Conservation (phyloP, 345 rosid genomes). For the Acer yangbiense region DNA sequence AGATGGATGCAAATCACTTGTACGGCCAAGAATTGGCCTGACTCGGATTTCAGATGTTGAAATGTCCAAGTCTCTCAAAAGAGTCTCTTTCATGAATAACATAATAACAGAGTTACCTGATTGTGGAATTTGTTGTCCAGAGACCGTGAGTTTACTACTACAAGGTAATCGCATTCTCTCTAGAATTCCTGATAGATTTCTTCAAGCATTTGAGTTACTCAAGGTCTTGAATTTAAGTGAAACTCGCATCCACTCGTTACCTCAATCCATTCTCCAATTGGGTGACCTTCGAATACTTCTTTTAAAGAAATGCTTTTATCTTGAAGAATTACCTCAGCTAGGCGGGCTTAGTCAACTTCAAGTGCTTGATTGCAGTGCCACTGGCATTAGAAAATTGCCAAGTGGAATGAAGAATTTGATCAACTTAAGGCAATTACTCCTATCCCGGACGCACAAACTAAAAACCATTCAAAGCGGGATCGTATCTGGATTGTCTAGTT, state of each 20-base stretch:
- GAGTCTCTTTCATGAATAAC: constrained; percentile 47
- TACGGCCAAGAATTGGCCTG: constrained; percentile 34
- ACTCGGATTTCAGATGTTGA: constrained; percentile 20
- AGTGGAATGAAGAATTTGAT: constrained; percentile 32
- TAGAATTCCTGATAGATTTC: no score
- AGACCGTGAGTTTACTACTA: no score
- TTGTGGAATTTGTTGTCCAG: no score
- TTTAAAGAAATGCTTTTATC: constrained; percentile 30
- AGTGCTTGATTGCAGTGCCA: constrained; percentile 40
- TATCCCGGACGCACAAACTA: constrained; percentile 40
- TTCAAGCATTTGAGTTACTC: no score
- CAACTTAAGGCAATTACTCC: constrained; percentile 31
- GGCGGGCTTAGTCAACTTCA: constrained; percentile 34
- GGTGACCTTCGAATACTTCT: neutral
- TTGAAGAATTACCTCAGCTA: constrained; percentile 36
- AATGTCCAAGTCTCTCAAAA: constrained; percentile 23
- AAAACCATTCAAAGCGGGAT: constrained; percentile 29
- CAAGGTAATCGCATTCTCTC: no score
- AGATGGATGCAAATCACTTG: constrained; percentile 28
- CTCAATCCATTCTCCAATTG: no score
- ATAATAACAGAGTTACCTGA: neutral
- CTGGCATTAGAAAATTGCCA: constrained; percentile 33
- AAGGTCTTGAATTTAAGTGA: no score
- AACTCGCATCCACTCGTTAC: no score
- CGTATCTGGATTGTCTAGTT: constrained; percentile 28